These are phyloP conservation scores for Metroxylon sagu DNA, from an alignment of 176 grass and related monocot species.

Conservation along the genomic window DNA sequence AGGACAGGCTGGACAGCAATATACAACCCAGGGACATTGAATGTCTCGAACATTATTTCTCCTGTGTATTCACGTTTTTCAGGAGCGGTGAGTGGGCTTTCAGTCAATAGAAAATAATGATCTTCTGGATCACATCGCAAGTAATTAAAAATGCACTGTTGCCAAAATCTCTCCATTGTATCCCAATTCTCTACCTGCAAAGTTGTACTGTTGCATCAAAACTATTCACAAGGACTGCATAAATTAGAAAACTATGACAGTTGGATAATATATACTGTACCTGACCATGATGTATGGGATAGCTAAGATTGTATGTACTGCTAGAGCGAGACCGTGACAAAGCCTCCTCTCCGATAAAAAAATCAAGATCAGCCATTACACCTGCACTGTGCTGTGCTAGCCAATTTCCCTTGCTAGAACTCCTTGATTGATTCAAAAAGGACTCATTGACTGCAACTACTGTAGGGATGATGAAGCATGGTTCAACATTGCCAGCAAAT, in stretches of 20 bases:
- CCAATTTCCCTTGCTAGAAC: conserved; percentile 68
- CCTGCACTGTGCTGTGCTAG: conserved; percentile 89
- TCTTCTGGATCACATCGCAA: conserved; percentile 87
- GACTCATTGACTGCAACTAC: conserved; percentile 87
- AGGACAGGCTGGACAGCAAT: conserved; percentile 87
- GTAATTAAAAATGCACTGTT: conserved; percentile 93
- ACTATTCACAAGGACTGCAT: not conserved
- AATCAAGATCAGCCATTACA: conserved; percentile 97
- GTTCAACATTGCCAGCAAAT: conserved; percentile 97
- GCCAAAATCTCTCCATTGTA: conserved; percentile 99
- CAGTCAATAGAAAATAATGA: conserved; percentile 91
- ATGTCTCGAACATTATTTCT: conserved; percentile 99
- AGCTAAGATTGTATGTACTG: conserved; percentile 62
- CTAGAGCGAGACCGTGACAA: conserved; percentile 51
- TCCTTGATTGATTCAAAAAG: conserved; percentile 48
- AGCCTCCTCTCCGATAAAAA: conserved; percentile 89
- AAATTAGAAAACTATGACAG: not conserved
- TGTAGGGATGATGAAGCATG: conserved; percentile 90
- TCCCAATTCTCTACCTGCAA: conserved; percentile 93
- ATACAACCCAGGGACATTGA: conserved; percentile 91
- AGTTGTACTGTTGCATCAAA: not conserved
- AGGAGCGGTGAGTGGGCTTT: conserved; percentile 81
- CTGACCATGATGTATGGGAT: conserved; percentile 90
- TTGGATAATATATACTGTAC: conserved; percentile 19
- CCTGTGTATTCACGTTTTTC: conserved; percentile 85